phyloP scores from a whole-genome alignment of 2,329 filamentous ascomycete genomes.

The Neofusicoccum parvum region DNA sequence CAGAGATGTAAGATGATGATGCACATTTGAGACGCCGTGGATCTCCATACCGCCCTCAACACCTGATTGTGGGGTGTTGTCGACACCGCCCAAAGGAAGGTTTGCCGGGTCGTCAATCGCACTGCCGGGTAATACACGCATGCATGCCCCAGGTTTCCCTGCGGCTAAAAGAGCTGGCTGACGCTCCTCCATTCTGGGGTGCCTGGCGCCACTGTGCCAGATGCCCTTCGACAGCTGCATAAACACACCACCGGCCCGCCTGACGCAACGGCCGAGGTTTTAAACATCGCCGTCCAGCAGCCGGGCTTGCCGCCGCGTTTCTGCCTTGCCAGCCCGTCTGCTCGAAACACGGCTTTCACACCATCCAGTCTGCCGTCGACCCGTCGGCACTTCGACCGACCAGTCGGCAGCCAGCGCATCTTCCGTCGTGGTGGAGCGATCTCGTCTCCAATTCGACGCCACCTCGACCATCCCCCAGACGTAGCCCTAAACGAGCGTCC shows the following conservation, averaged over 20 bases:
- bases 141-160: neutral
- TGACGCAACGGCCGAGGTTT: neutral
- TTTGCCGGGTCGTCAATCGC: neutral
- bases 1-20: conserved; percentile 6
- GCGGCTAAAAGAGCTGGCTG: neutral
- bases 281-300: neutral
- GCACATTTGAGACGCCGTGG: neutral
- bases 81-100: neutral
- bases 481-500: conserved; percentile 2
- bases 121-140: neutral
- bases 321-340: neutral
- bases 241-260: conserved; percentile 2
- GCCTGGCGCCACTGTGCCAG: no score
- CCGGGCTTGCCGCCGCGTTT: neutral
- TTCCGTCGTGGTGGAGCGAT: neutral
- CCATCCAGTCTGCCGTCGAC: neutral
- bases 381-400: neutral
- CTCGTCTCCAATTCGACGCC: neutral
- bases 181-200: neutral
- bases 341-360: neutral
- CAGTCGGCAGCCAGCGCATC: neutral
- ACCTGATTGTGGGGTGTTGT: neutral
- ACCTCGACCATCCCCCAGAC: neutral
- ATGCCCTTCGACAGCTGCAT: neutral
- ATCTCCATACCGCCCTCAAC: neutral